These are phyloP conservation scores for Asterophora lycoperdoides DNA, from an alignment of 768 basidiomycete genomes.

Conservation along the genomic window DNA sequence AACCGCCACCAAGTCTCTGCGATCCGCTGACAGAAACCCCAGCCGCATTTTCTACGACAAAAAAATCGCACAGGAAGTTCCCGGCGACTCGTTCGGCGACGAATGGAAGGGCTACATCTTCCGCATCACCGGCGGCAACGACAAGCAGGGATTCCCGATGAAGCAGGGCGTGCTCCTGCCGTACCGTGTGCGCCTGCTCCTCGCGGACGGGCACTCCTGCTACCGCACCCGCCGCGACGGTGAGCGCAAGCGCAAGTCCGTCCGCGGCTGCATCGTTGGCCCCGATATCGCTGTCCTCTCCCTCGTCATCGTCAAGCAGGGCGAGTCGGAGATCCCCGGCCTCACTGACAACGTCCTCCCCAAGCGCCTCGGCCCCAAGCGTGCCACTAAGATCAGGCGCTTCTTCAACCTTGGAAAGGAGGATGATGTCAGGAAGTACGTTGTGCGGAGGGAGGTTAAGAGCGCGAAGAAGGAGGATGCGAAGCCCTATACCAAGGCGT, in stretches of 20 bases:
- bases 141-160: conserved; percentile 99
- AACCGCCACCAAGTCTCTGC: neutral
- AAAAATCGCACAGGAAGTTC: conserved; percentile 93
- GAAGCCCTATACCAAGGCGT: conserved; percentile 98
- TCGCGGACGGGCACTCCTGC: conserved; percentile 96
- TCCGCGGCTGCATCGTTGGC: conserved; percentile 97
- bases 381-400: conserved; percentile 92
- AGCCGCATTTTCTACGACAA: conserved; percentile 97
- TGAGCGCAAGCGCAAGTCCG: conserved; percentile 98
- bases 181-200: conserved; percentile 89
- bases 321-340: conserved; percentile 84
- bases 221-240: conserved; percentile 89
- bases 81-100: conserved; percentile 85
- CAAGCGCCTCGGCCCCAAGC: conserved; percentile 95
- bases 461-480: conserved; percentile 83
- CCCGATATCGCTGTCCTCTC: conserved; percentile 95
- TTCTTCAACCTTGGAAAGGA: conserved; percentile 99
- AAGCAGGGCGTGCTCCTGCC: conserved; percentile 98
- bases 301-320: conserved; percentile 94
- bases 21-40: neutral
- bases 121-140: conserved; percentile 97
- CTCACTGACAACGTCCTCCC: conserved; percentile 90
- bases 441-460: conserved; percentile 87
- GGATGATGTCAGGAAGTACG: conserved; percentile 98
- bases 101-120: conserved; percentile 97